Evolutionary conservation across 2,329 filamentous ascomycete genomes (phyloP), one percentile per base, ranked within the genome.

Genomic region (Ascochyta viciae-villosae): DNA sequence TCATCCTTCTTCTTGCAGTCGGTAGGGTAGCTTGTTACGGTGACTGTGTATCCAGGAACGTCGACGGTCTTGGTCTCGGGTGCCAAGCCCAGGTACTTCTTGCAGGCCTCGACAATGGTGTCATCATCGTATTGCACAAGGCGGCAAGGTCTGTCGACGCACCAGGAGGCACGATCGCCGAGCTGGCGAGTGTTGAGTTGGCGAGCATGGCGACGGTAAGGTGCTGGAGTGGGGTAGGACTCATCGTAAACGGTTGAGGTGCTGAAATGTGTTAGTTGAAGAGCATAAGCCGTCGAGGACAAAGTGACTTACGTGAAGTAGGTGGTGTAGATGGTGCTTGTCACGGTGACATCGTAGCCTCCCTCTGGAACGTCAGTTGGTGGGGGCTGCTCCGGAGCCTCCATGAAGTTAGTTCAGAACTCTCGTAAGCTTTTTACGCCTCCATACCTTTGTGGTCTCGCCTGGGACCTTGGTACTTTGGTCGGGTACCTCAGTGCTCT

Each of bases 121-220:
- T 49, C 37, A 10, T 54, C 29, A 15, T 47, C 27, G 27, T 61
- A 64, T 26, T 47, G 42, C 16, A 58, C 55, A 10, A 64, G 51
- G 13, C 62, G 62, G 41, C 62, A 64, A 5, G 62, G 62, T 31
- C 48, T 50, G 24, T 62, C 55, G 3, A 50, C 38, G n/a, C 62
- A 63, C 55, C 50, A 64, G 8, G 45, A 6, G 4, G 54, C 47
- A 12, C 47, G 47, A 8, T 42, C 40, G 6, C 26, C 19, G 12
- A 24, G 24, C 38, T 23, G 13, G 16, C 40, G 24, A 19, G n/a
- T 24, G 9, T 12, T 38, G 26, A 46, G 15, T 1, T 33, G 22
- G 15, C 46, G 37, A 8, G 38, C 54, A 22, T 51, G 38, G 31
- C 47, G 54, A 34, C 48, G 48, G 34, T 40, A 26, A 22, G 54